Conservation (phyloP, 2,329 filamentous ascomycete genomes). For the Esteya vermicola region DNA sequence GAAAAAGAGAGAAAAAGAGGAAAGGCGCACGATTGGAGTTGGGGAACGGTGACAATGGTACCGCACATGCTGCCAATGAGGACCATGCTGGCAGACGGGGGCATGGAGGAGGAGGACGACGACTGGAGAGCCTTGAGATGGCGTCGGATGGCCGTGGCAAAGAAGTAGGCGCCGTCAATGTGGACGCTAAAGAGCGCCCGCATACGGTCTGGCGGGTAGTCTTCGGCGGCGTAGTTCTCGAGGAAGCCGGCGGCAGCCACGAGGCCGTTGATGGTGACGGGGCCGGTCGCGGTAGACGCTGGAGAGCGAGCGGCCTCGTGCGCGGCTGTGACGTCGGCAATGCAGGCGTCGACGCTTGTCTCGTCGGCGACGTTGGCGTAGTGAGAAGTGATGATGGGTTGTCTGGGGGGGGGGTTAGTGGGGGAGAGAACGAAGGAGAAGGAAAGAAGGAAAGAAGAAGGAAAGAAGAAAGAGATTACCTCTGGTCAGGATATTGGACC, state of each 20-base stretch:
- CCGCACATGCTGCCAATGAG: constrained; percentile 95
- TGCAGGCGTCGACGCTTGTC: constrained; percentile 59
- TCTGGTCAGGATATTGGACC: constrained; percentile 62
- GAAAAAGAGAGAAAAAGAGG: constrained; percentile 4
- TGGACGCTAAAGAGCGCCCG: constrained; percentile 92
- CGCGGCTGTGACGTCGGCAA: constrained; percentile 52
- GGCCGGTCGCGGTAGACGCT: no score
- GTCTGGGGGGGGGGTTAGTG: no score
- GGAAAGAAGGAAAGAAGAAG: neutral
- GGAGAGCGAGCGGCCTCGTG: constrained; percentile 36
- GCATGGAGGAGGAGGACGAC: constrained; percentile 49
- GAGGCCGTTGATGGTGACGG: constrained; percentile 83
- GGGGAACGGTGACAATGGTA: constrained; percentile 84
- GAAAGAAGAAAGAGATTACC: constrained; percentile 27
- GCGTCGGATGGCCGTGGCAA: constrained; percentile 69
- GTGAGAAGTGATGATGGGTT: constrained; percentile 79
- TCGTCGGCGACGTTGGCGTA: constrained; percentile 76
- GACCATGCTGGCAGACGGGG: constrained; percentile 82
- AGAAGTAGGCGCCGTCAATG: constrained; percentile 82
- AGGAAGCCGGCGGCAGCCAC: constrained; percentile 96
- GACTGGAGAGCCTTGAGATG: constrained; percentile 62
- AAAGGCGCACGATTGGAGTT: constrained; percentile 55
- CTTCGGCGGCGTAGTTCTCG: constrained; percentile 85
- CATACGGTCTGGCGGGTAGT: constrained; percentile 81
- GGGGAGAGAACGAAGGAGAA: neutral